These are phyloP conservation scores for Striga hermonthica DNA, from an alignment of 305 asterid species.

Conservation along the genomic window DNA sequence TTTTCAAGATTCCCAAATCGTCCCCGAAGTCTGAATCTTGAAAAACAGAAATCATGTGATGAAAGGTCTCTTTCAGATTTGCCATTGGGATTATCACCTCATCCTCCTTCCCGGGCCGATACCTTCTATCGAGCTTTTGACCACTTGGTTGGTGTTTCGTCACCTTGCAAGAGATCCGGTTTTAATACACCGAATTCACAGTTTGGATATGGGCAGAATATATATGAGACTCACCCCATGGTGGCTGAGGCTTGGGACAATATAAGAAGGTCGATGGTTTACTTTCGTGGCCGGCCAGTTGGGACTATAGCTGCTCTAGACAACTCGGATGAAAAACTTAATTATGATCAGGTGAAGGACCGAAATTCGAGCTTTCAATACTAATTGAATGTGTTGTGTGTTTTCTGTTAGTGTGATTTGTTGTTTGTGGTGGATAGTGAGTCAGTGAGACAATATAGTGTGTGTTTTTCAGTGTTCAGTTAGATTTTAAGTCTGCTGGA, in stretches of 20 bases:
- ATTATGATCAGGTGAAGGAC: slow-evolving; percentile 78
- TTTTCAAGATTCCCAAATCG: slow-evolving; percentile 46
- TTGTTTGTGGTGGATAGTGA: neutral
- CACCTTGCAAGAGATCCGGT: slow-evolving; percentile 56
- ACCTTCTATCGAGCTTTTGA: slow-evolving; percentile 45
- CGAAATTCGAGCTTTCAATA: neutral
- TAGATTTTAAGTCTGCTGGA: slow-evolving; percentile 20
- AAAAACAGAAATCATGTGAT: slow-evolving; percentile 32
- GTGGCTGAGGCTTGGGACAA: slow-evolving; percentile 81
- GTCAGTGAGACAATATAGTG: neutral
- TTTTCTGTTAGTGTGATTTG: neutral
- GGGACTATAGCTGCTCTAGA: slow-evolving; percentile 89
- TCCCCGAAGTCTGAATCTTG: slow-evolving; percentile 56
- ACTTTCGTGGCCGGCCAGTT: slow-evolving; percentile 79
- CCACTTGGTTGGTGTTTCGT: slow-evolving; percentile 41
- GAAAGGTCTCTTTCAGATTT: slow-evolving; percentile 60
- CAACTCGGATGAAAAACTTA: slow-evolving; percentile 71
- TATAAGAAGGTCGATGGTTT: slow-evolving; percentile 63
- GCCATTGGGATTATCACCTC: slow-evolving; percentile 49
- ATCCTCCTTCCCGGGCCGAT: slow-evolving; percentile 54
- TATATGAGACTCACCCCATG: slow-evolving; percentile 56
- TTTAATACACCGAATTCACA: slow-evolving; percentile 58
- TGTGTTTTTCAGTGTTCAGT: neutral
- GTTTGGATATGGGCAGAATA: slow-evolving; percentile 29
- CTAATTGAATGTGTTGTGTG: neutral